Percentiles rank a stretch among this genome's conserved stretches.
Evolutionary conservation across 1,284 basidiomycete species (phyloP).

Genomic region (Cystobasidiaceae sp.): DNA sequence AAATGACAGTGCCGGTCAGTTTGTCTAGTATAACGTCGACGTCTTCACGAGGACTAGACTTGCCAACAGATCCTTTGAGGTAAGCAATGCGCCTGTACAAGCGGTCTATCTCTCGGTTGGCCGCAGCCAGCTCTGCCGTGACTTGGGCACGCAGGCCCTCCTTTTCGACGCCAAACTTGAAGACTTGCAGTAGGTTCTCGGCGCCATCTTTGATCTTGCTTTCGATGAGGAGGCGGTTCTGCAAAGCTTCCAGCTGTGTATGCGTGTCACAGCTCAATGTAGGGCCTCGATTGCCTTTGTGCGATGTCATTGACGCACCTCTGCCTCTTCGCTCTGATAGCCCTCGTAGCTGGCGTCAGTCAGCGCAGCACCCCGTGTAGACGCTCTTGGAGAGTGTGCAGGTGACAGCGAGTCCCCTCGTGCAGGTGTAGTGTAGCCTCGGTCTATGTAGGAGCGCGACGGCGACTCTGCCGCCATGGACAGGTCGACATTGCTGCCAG

Average conservation of each 20-base stretch:
- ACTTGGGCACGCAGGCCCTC: conserved; percentile 64
- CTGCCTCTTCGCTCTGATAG: conserved; percentile 30
- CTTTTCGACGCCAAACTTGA: conserved; percentile 49
- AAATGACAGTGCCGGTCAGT: neutral
- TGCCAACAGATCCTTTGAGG: conserved; percentile 17
- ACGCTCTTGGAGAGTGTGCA: conserved; percentile 2
- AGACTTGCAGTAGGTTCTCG: conserved; percentile 68
- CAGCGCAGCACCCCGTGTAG: conserved; percentile 2
- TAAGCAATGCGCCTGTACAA: conserved; percentile 44
- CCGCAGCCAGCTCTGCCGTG: conserved; percentile 66
- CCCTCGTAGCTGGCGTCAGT: conserved; percentile 11
- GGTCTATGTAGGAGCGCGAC: conserved; percentile 10
- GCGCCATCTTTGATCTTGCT: conserved; percentile 77
- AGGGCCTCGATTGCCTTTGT: conserved; percentile 6
- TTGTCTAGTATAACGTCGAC: neutral
- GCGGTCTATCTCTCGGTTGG: conserved; percentile 60
- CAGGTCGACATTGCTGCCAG: neutral
- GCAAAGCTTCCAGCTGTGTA: conserved; percentile 60
- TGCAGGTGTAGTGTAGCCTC: conserved; percentile 2
- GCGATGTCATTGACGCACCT: neutral
- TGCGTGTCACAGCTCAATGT: neutral
- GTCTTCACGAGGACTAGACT: neutral
- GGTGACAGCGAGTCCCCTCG: conserved; percentile 1
- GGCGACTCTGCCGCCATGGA: conserved; percentile 2
- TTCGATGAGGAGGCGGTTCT: conserved; percentile 62